A percentile compares a stretch with the other conserved stretches of the same genome.
phyloP scores from a whole-genome alignment of 2,329 filamentous ascomycete genomes.

The Colletotrichum tofieldiae region DNA sequence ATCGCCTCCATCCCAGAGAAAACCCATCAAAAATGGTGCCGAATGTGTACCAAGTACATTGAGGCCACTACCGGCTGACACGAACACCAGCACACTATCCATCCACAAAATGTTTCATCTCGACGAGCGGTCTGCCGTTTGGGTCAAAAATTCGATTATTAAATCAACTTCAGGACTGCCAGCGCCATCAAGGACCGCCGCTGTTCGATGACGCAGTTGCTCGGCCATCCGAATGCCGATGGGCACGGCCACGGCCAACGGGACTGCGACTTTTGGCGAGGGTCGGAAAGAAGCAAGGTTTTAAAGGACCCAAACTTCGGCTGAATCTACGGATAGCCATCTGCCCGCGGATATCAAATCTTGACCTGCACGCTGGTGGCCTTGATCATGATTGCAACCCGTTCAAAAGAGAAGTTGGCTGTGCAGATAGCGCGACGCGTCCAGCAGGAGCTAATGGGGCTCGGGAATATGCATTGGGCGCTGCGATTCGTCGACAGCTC shows the following conservation, averaged over 20 bases:
- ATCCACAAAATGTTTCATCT: slow-evolving; percentile 41
- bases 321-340: slow-evolving; percentile 10
- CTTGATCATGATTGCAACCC: slow-evolving; percentile 8
- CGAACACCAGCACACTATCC: slow-evolving; percentile 9
- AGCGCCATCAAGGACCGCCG: slow-evolving; percentile 1
- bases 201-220: slow-evolving; percentile 33
- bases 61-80: slow-evolving; percentile 7
- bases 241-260: slow-evolving; percentile 21
- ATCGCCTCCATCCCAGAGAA: slow-evolving; percentile 15
- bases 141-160: slow-evolving; percentile 3
- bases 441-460: slow-evolving; percentile 16
- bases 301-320: slow-evolving; percentile 16
- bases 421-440: slow-evolving; percentile 38
- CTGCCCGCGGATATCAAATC: slow-evolving; percentile 21
- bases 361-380: slow-evolving; percentile 10
- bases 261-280: slow-evolving; percentile 1
- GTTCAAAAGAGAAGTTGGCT: slow-evolving; percentile 23
- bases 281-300: slow-evolving; percentile 28
- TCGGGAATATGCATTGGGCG: slow-evolving; percentile 5
- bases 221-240: slow-evolving; percentile 35
- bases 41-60: slow-evolving; percentile 28
- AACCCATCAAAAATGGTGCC: slow-evolving; percentile 4
- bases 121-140: slow-evolving; percentile 10
- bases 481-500: slow-evolving; percentile 20
- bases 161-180: slow-evolving; percentile 21